A percentile compares a stretch with the other conserved stretches of the same genome.
Conservation (phyloP, 805 yeast genomes). For the Suhomyces emberorum region DNA sequence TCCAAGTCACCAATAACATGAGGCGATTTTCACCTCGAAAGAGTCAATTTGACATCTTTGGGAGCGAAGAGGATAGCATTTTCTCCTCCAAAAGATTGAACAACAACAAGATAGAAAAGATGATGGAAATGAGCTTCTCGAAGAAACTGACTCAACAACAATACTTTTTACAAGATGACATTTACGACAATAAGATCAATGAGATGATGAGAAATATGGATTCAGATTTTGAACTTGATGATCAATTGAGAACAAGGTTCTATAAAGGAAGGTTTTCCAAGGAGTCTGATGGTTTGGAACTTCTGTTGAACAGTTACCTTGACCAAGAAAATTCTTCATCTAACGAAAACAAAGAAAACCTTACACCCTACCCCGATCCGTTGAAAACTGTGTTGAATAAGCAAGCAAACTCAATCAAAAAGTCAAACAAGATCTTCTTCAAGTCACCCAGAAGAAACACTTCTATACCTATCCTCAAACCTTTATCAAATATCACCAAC, state of each 20-base stretch:
- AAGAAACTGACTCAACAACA: neutral
- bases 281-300: conserved; percentile 30
- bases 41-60: conserved; percentile 6
- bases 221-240: conserved; percentile 26
- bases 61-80: conserved; percentile 10
- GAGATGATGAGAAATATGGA: conserved; percentile 12
- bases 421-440: conserved; percentile 18
- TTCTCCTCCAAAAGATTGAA: conserved; percentile 20
- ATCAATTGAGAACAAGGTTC: conserved; percentile 32
- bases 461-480: conserved; percentile 27
- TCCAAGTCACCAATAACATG: neutral
- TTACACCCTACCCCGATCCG: conserved; percentile 23
- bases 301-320: conserved; percentile 25
- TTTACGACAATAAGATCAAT: conserved; percentile 15
- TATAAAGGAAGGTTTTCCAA: conserved; percentile 32
- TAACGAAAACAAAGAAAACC: conserved; percentile 32
- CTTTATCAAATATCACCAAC: conserved; percentile 19
- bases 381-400: conserved; percentile 16
- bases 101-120: conserved; percentile 36
- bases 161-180: neutral
- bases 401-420: conserved; percentile 15
- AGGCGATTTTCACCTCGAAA: conserved; percentile 1
- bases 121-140: conserved; percentile 17
- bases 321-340: conserved; percentile 4
- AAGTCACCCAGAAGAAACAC: conserved; percentile 15